phyloP scores from a whole-genome alignment of 2,329 filamentous ascomycete species.

The Juglanconis oblonga region DNA sequence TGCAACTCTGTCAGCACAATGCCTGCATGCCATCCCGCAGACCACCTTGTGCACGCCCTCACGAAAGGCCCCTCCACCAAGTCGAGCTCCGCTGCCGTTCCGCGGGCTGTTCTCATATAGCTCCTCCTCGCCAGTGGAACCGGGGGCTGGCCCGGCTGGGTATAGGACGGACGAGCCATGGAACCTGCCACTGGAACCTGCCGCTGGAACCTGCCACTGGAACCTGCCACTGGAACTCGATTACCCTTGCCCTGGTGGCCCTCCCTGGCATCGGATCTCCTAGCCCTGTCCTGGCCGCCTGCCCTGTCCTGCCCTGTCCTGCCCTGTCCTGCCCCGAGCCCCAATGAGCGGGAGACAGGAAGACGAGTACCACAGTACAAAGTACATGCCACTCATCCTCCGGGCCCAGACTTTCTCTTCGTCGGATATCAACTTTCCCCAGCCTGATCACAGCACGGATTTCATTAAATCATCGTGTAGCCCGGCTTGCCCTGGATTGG shows the following conservation, averaged over 20 bases:
- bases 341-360: conserved; percentile 18
- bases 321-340: conserved; percentile 4
- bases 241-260: background rate
- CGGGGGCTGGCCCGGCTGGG: background rate
- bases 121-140: background rate
- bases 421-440: conserved; percentile 12
- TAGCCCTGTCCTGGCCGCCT: conserved; percentile 3
- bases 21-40: background rate
- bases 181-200: background rate
- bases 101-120: background rate
- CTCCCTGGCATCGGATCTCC: conserved; percentile 10
- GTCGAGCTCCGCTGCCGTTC: background rate
- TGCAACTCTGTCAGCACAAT: background rate
- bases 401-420: conserved; percentile 12
- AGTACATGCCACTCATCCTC: background rate
- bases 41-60: background rate
- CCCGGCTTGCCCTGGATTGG: conserved; percentile 13
- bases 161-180: background rate
- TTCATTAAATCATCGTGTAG: conserved; percentile 18
- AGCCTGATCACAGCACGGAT: conserved; percentile 12
- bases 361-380: conserved; percentile 2
- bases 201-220: background rate
- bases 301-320: background rate
- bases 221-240: background rate
- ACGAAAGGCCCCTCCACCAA: background rate